Evolutionary conservation across 768 basidiomycete genomes (phyloP), one percentile per base, ranked within the genome.

Genomic region (Leccinum obscurum): DNA sequence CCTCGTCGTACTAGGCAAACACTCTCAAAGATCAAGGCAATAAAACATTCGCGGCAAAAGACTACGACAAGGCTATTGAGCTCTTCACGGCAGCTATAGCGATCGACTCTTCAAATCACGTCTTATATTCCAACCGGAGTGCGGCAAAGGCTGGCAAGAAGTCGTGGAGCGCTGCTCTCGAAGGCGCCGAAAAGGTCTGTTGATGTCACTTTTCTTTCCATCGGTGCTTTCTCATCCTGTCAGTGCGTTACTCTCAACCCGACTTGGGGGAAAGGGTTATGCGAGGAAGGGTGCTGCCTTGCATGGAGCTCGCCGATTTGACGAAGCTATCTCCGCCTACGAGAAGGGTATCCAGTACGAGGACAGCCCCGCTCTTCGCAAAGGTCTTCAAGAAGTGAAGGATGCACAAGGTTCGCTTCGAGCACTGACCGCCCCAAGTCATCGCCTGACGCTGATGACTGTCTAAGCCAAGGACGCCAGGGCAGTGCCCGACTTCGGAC

Each of bases 341-440:
- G 87, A 95, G 68, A 76, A 78, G 28, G 95, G 95, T 20, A 78
- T 97, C 46, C 85, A 89, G 68, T 73, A 88, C 54, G 95, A 96
- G 72, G 90, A 90, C 67, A 90, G 85, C 67, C 86, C 92, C 20
- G 86, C 88, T 9, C 80, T 95, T 54, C 83, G 85, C 69, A 95
- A 94, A 72, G 95, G 95, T 35, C 78, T 96, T 57, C 86, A 92
- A 61, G 94, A 96, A 64, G 95, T 97, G 48, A 79, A 87, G 66
- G 87, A 90, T 61, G 95, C 93, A 0, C 85, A 93, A 80, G 85
- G 94, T 87, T 77, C 71, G 48, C 35, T 35, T 15, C 15, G 30
- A 28, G 32, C 32, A 32, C 46, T 30, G 11, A 32, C 50, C 22
- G 5, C 32, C 22, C 49, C 17, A 46, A 41, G 7, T 3, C 9